Evolutionary conservation across 2,329 filamentous ascomycete species (phyloP), one percentile per base, ranked within the genome.

Genomic region (Trichoderma hamatum): DNA sequence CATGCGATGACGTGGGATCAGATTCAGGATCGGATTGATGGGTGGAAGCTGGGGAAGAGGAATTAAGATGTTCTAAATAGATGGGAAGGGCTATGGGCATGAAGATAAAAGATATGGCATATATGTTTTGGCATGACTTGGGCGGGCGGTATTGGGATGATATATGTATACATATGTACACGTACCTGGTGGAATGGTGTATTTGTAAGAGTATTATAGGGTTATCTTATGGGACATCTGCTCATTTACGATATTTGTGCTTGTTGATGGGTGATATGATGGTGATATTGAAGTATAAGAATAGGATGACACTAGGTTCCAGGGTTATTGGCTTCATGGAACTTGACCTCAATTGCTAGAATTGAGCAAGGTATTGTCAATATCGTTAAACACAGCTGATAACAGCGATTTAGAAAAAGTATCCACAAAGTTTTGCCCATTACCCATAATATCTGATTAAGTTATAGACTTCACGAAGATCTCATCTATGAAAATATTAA

Each of bases 1-100:
- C 90, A 88, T 73, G 83, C 89, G 36, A 88, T 96, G 78, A 85
- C 85, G 30, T 98, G 96, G 94, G 90, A 91, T 64, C 92, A 96
- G 79, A 95, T 98, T 54, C 94, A 98, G 82, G 90, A 94, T 69
- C 85, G 91, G 67, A 96, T 98, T 74, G 88, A 90, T 55, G 86
- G 87, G 76, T 97, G 94, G 93, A 90, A 92, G 75, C 80, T 98
- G 71, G 94, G 94, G 5, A 87, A 86, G 76, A 78, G 81, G 70
- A 26, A 7, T 7, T 43, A 3, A 43, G 30, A 30, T 30, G 7
- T 5, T 4, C 14, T 30, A 6, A 43, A 30, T 3, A 24, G n/a
- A 26, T 32, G 9, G 19, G 11, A 3, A 9, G 19, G 39, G 16
- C 3, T 28, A 51, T 19, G 13, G 6, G n/a, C 28, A 51, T 26